Evolutionary conservation across 345 rosid genomes (phyloP).

Genomic region (Syzygium jambos): DNA sequence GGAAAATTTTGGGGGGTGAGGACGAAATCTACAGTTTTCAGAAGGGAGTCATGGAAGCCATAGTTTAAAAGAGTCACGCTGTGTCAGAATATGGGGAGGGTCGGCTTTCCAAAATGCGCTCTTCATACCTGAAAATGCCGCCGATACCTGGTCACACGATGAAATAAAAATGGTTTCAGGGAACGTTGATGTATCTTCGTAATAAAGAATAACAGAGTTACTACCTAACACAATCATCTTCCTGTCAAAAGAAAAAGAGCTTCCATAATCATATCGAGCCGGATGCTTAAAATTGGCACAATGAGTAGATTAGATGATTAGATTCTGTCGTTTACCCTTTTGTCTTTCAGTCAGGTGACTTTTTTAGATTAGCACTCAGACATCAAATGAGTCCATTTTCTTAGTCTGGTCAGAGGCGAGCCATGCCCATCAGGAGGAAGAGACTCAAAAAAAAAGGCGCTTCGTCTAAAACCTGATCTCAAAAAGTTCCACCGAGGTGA

Average conservation of each 20-base stretch:
- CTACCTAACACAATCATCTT: background rate
- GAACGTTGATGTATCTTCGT: background rate
- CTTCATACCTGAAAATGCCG: background rate
- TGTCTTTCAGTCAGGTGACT: background rate
- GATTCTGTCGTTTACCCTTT: background rate
- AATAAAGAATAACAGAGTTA: background rate
- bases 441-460: background rate
- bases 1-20: background rate
- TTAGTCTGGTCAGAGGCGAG: background rate
- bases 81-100: background rate
- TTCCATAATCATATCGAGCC: background rate
- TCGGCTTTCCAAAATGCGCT: background rate
- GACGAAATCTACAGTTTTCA: background rate
- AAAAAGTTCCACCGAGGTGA: background rate
- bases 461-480: background rate
- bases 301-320: background rate
- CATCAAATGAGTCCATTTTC: background rate
- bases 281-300: background rate
- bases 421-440: background rate
- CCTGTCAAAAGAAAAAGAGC: background rate
- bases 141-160: background rate
- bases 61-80: rapidly evolving
- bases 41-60: background rate
- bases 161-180: background rate
- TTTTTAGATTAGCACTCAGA: background rate